Conservation (phyloP, 306 rosid species). For the Crotalaria pallida region DNA sequence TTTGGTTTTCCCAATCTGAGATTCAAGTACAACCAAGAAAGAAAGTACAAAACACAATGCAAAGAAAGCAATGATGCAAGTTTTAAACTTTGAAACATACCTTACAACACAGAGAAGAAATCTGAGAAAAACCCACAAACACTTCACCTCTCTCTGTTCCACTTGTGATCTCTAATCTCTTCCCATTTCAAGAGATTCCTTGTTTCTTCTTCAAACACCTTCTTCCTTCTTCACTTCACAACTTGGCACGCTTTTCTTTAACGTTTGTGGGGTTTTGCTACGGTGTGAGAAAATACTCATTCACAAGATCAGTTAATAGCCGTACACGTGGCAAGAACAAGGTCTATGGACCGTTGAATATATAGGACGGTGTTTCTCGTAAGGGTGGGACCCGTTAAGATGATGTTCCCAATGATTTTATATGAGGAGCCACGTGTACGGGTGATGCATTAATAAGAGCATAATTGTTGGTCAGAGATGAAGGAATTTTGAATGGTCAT, state of each 20-base stretch:
- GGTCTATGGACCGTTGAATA: not conserved
- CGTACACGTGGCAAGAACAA: slow-evolving; percentile 8
- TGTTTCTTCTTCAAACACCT: slow-evolving; percentile 34
- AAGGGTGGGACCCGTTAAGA: slow-evolving; percentile 34
- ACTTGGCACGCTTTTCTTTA: slow-evolving; percentile 27
- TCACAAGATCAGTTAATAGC: not conserved
- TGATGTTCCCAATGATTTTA: slow-evolving; percentile 56
- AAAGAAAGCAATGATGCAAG: slow-evolving; percentile 30
- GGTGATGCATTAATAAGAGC: slow-evolving; percentile 42
- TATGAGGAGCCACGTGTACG: slow-evolving; percentile 47
- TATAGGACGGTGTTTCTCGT: not conserved
- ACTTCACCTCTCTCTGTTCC: slow-evolving; percentile 33
- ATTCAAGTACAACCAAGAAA: slow-evolving; percentile 41
- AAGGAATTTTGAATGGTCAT: slow-evolving; percentile 30
- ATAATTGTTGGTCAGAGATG: slow-evolving; percentile 46
- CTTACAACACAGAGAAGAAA: slow-evolving; percentile 40
- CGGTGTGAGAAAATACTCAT: not conserved
- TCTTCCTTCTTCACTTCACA: slow-evolving; percentile 27
- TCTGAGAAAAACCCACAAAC: slow-evolving; percentile 41
- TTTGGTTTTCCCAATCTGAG: slow-evolving; percentile 47
- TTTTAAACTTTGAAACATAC: slow-evolving; percentile 29
- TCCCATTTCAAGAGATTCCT: slow-evolving; percentile 41
- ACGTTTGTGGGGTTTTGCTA: slow-evolving; percentile 8
- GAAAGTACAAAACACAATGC: slow-evolving; percentile 8
- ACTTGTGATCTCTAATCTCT: too few relatives aligned